These are phyloP conservation scores for Endotrypanum monterogeii DNA, from an alignment of 208 protist species.

Conservation along the genomic window DNA sequence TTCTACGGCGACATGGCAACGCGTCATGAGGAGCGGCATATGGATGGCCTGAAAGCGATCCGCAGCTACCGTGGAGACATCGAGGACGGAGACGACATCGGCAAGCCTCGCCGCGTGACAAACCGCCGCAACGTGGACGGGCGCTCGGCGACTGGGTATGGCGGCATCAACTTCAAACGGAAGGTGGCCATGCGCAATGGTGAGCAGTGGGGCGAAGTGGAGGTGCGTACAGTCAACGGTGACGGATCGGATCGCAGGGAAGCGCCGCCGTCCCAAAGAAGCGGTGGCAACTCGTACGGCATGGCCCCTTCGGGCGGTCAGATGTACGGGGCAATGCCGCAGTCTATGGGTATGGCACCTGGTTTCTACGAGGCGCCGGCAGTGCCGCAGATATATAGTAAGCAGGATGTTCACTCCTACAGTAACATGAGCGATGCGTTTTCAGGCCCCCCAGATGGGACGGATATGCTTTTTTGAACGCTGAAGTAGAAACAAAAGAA, in stretches of 20 bases:
- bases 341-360: conserved; percentile 11
- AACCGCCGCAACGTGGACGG: conserved; percentile 41
- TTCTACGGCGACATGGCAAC: conserved; percentile 76
- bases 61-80: conserved; percentile 56
- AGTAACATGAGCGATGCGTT: conserved; percentile 57
- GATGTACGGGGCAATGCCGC: conserved; percentile 14
- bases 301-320: neutral
- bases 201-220: conserved; percentile 60
- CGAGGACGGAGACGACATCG: conserved; percentile 55
- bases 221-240: conserved; percentile 29
- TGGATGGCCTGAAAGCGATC: conserved; percentile 52
- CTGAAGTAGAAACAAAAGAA: neutral
- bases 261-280: no score
- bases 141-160: conserved; percentile 55
- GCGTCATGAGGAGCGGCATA: conserved; percentile 36
- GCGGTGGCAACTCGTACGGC: conserved; percentile 5
- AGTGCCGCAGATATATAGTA: conserved; percentile 42
- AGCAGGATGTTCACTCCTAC: conserved; percentile 54
- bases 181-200: conserved; percentile 57
- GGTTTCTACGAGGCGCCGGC: conserved; percentile 28
- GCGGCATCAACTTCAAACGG: conserved; percentile 69
- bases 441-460: conserved; percentile 21
- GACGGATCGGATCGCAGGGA: no score
- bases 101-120: conserved; percentile 59
- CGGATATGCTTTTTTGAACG: no score